Percentiles rank a stretch among this genome's conserved stretches.
phyloP scores from a whole-genome alignment of 108 stramenopile genomes.

The Cyclostephanos invisitatus region DNA sequence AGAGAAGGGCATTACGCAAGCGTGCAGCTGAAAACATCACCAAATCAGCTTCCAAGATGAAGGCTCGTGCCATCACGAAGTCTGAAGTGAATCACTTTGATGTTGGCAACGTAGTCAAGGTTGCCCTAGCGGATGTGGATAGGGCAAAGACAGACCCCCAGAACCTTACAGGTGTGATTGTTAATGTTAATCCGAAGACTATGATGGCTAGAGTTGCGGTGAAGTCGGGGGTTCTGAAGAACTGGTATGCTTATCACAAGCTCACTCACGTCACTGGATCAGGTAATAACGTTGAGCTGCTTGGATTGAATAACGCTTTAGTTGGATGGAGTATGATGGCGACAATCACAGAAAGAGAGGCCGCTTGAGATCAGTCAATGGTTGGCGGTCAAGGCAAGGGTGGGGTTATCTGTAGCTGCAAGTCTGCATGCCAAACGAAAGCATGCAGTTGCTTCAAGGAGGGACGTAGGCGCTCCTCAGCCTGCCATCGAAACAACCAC shows the following conservation, averaged over 20 bases:
- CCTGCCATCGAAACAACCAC: too few species aligned
- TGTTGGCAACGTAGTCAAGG: not conserved
- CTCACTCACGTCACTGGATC: not conserved
- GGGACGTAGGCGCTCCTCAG: too few species aligned
- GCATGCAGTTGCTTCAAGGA: too few species aligned
- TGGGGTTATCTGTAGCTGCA: too few species aligned
- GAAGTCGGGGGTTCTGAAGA: not conserved
- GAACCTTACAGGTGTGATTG: slow-evolving; percentile 6
- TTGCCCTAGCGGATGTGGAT: not conserved
- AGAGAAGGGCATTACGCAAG: too few species aligned
- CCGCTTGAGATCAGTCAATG: too few species aligned
- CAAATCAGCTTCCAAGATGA: slow-evolving; percentile 2
- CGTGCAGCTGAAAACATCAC: not conserved
- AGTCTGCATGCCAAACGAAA: too few species aligned
- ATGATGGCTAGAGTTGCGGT: not conserved
- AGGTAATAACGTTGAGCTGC: too few species aligned
- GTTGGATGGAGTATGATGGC: too few species aligned
- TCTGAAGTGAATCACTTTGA: not conserved
- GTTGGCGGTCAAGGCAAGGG: too few species aligned
- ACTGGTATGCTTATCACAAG: not conserved
- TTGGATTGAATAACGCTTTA: too few species aligned
- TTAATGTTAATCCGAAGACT: not conserved
- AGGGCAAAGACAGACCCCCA: not conserved
- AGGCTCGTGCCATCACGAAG: not conserved
- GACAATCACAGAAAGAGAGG: too few species aligned